Evolutionary conservation across 176 grass and related monocot genomes (phyloP).

Genomic region (Secale cereale): DNA sequence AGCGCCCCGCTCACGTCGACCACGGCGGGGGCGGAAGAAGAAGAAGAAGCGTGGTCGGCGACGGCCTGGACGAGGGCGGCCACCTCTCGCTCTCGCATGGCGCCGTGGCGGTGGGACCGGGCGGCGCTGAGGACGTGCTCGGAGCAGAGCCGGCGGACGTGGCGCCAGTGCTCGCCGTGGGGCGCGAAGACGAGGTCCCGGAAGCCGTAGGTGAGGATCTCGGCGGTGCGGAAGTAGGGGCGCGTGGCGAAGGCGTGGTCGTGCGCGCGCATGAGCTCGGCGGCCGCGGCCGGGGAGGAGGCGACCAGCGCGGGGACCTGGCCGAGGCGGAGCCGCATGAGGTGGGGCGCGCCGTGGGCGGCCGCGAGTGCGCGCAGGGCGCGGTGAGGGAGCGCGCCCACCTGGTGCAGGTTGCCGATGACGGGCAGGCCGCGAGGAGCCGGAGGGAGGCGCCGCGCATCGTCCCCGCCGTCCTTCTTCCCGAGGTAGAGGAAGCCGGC

Average conservation of each 20-base stretch:
- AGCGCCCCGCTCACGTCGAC: constrained; percentile 51
- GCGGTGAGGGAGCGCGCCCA: constrained; percentile 52
- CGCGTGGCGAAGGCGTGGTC: constrained; percentile 61
- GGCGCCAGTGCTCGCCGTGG: constrained; percentile 61
- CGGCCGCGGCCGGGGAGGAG: constrained; percentile 51
- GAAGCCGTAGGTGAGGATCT: constrained; percentile 47
- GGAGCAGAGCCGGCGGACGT: constrained; percentile 53
- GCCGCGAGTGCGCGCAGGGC: constrained; percentile 34
- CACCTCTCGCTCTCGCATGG: constrained; percentile 36
- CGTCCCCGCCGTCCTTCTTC: background rate
- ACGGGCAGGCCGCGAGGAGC: constrained; percentile 34
- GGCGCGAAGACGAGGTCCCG: constrained; percentile 58
- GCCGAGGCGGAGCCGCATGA: constrained; percentile 57
- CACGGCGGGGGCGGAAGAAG: background rate
- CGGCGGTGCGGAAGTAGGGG: constrained; percentile 51
- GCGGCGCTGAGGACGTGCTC: constrained; percentile 39
- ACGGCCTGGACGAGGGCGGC: constrained; percentile 12
- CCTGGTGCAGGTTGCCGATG: constrained; percentile 66
- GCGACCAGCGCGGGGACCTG: constrained; percentile 44
- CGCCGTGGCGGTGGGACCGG: background rate
- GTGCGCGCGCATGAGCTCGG: constrained; percentile 54
- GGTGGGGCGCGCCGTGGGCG: constrained; percentile 21
- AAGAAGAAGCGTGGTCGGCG: background rate
- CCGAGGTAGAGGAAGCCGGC: constrained; percentile 16
- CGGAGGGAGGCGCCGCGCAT: constrained; percentile 25